These are phyloP conservation scores for Rubroboletus satanas DNA, from an alignment of 768 basidiomycete species.

Conservation along the genomic window DNA sequence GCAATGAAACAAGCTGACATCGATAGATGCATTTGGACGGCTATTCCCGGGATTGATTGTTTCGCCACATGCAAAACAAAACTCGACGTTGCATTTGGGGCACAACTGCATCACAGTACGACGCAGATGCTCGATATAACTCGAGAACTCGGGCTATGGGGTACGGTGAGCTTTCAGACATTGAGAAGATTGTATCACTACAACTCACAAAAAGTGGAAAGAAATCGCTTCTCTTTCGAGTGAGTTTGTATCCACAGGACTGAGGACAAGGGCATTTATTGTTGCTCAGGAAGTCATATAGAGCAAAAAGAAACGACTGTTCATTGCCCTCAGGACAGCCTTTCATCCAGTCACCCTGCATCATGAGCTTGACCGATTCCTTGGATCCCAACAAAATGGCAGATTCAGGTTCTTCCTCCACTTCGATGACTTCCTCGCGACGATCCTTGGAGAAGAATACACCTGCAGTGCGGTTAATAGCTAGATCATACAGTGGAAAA, in stretches of 20 bases:
- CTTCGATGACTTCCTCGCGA: conserved; percentile 86
- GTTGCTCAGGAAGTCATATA: conserved; percentile 70
- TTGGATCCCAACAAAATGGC: conserved; percentile 39
- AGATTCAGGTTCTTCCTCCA: conserved; percentile 72
- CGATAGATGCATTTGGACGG: conserved; percentile 41
- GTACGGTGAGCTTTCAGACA: conserved; percentile 8
- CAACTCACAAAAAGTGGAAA: conserved; percentile 74
- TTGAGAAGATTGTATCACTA: background rate
- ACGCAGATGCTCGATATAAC: conserved; percentile 63
- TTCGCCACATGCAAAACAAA: conserved; percentile 79
- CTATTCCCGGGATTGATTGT: conserved; percentile 45
- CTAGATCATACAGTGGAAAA: background rate
- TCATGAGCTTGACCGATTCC: conserved; percentile 63
- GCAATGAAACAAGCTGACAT: conserved; percentile 79
- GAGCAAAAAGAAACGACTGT: conserved; percentile 81
- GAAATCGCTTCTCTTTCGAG: conserved; percentile 71
- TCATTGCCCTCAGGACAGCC: conserved; percentile 93
- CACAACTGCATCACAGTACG: conserved; percentile 59
- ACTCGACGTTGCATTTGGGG: conserved; percentile 52
- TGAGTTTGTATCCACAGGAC: conserved; percentile 61
- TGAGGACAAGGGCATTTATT: conserved; percentile 68
- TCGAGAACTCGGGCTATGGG: conserved; percentile 63
- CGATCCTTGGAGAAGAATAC: conserved; percentile 96
- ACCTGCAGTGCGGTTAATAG: conserved; percentile 40
- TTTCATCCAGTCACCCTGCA: conserved; percentile 94